Conservation (phyloP, 805 yeast species). For the Debaryomyces tyrocola region DNA sequence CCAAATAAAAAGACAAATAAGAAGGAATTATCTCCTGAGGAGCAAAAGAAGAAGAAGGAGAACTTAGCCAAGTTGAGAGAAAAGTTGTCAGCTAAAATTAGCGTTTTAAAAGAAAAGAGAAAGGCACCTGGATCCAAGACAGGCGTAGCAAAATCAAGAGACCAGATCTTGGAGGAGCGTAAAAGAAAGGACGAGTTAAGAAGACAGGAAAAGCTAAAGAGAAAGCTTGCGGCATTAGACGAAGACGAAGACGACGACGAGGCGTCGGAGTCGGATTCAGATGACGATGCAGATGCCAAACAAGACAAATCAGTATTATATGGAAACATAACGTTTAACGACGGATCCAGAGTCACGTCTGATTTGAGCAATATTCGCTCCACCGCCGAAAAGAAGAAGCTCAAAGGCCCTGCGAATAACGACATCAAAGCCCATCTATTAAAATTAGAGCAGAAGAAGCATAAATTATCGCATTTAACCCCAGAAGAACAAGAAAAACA, state of each 20-base stretch:
- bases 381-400: constrained; percentile 49
- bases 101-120: constrained; percentile 69
- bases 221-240: constrained; percentile 39
- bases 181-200: constrained; percentile 46
- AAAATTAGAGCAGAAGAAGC: constrained; percentile 71
- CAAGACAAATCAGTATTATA: constrained; percentile 54
- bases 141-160: constrained; percentile 86
- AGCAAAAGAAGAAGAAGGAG: constrained; percentile 48
- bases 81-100: constrained; percentile 76
- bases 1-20: constrained; percentile 14
- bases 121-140: constrained; percentile 86
- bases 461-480: constrained; percentile 57
- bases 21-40: constrained; percentile 43
- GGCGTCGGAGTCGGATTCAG: constrained; percentile 30
- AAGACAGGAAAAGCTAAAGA: constrained; percentile 43
- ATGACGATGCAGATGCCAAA: constrained; percentile 19
- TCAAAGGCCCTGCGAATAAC: constrained; percentile 81
- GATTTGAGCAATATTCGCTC: constrained; percentile 59
- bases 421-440: constrained; percentile 83
- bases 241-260: constrained; percentile 37
- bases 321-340: constrained; percentile 79
- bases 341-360: constrained; percentile 76
- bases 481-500: constrained; percentile 58
- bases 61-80: constrained; percentile 69
- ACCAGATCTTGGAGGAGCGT: constrained; percentile 71